Evolutionary conservation across 371 early-diverging fungal species (phyloP), one percentile per base, ranked within the genome.

Genomic region (Rhizoclosmatium hyalinum): DNA sequence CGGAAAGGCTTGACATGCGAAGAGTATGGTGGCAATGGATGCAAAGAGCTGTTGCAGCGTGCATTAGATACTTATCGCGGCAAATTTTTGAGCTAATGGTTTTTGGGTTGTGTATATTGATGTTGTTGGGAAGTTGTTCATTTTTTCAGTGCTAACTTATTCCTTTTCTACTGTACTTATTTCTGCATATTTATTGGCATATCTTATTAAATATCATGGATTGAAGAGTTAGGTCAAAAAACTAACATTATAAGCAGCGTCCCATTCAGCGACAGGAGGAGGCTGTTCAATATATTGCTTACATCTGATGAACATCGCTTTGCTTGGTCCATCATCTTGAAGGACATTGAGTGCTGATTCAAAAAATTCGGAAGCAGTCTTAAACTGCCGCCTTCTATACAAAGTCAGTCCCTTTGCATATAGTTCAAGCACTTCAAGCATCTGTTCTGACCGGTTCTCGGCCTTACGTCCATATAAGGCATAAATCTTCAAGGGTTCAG

Each of bases 11-110:
- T 91, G 63, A 44, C 70, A 42, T n/a, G 58, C 3, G 58, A 44
- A 39, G 70, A 70, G 44, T 70, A 70, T 58, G 70, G 70, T 19
- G 70, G 70, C 5, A 58, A 55, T 21, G 70, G 70, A 12, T 70
- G 70, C n/a, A 19, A 56, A 3, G 70, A 70, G 60, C 8, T 58
- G n/a, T 77, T 92, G 12, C 91, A 90, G 78, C 85, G 83, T 72
- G 91, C 91, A n/a, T 79, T 92, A 62, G 91, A 91, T 56, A 86
- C 87, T 12, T 92, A 92, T 75, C 86, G 70, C 46, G 6, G 8
- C 19, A 44, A 47, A 60, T 79, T 75, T 62, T 56, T 32, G 32
- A 32, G 32, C 32, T 32, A 32, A 32, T 32, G 0, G 32, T 32
- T 32, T 32, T 32, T 32, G 32, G 32, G 32, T 32, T 32, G 32